Conservation (phyloP, 805 yeast species). For the Yarrowia deformans region DNA sequence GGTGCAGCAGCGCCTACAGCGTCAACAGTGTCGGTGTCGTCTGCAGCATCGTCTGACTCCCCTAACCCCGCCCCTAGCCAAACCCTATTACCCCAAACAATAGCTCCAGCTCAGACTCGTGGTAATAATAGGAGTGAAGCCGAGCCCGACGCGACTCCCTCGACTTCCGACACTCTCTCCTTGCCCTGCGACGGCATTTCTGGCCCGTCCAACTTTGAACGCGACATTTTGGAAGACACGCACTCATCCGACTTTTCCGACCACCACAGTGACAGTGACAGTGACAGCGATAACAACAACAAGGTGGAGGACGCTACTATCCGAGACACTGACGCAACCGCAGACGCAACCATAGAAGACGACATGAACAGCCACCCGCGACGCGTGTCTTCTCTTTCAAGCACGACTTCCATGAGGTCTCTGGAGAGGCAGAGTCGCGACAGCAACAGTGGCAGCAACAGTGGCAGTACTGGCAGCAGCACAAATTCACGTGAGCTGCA, state of each 20-base stretch:
- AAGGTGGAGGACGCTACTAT: not conserved
- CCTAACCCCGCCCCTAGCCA: constrained; percentile 24
- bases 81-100: constrained; percentile 20
- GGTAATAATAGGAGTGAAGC: constrained; percentile 15
- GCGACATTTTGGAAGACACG: not conserved
- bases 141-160: not conserved
- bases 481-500: constrained; percentile 17
- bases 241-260: constrained; percentile 4
- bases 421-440: not conserved
- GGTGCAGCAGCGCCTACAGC: no score
- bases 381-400: constrained; percentile 34
- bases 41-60: no score
- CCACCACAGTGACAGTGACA: not conserved
- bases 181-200: no score
- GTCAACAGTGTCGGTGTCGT: no score
- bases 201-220: not conserved
- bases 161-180: not conserved
- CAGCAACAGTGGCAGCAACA: no score
- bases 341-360: not conserved
- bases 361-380: constrained; percentile 36
- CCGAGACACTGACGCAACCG: not conserved
- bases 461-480: not conserved
- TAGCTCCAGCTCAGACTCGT: not conserved
- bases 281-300: not conserved
- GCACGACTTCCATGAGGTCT: not conserved